Evolutionary conservation across 2,329 filamentous ascomycete genomes (phyloP), one percentile per base, ranked within the genome.

Genomic region (Cryphonectria nitschkei): DNA sequence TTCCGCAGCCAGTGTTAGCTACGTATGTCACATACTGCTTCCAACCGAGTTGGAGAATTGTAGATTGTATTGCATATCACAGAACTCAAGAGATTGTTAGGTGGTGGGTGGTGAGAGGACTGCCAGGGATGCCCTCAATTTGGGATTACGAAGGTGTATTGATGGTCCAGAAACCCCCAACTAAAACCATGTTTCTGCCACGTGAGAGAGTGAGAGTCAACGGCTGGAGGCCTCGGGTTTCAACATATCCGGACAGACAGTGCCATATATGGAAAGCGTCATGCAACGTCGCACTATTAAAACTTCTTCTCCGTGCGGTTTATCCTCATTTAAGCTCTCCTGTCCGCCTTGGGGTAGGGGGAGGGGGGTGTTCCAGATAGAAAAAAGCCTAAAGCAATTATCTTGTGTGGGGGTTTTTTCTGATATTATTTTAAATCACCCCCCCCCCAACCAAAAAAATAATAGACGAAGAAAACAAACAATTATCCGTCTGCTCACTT

Each of bases 241-340:
- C 2, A 43, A 29, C 22, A 29, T 32, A 19, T 58, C 29, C 54
- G 54, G 26, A 34, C 14, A 8, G 29, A 14, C 54, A 29, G 26
- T 26, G 13, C 52, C 14, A 3, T 9, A 56, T 56, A 9, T 14
- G 52, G 54, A 34, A 58, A 19, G 11, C 29, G 2, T 58, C 29
- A 58, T 58, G 54, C 54, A 58, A 58, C 54, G 54, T 58, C 54
- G 54, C 7, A 56, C 29, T 58, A 16, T 29, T n/a, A 22, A n/a
- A 58, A 32, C 29, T 9, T 34, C 26, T 56, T 11, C 13, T 58
- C 54, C 5, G 54, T 29, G 14, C 54, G 54, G 54, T 8, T 16
- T 32, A 32, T 32, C 14, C 26, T 34, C 54, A 58, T 58, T 34
- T 58, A 2, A 34, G 26, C 2, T 50, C 29, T 58, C 54, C 26